These are phyloP conservation scores for Medicago ruthenica DNA, from an alignment of 306 rosid genomes.

Conservation along the genomic window DNA sequence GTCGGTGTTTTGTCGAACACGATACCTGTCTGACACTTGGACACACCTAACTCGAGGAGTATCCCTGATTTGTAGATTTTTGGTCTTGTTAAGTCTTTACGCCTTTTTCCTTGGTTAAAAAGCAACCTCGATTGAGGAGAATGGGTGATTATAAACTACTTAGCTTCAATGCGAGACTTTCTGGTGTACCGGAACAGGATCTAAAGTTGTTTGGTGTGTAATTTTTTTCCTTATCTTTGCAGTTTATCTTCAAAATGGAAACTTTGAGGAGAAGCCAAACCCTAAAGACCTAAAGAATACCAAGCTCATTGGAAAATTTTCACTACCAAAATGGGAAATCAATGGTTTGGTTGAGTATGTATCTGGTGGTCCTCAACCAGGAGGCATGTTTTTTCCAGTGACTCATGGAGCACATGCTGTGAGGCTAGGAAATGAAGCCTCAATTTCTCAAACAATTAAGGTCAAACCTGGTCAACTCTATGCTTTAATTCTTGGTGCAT, in stretches of 20 bases:
- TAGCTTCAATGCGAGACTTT: neutral
- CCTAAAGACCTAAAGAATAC: conserved; percentile 63
- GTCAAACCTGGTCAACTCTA: conserved; percentile 68
- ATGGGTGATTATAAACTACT: neutral
- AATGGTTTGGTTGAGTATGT: conserved; percentile 89
- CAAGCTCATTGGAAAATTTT: conserved; percentile 65
- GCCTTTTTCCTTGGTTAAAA: neutral
- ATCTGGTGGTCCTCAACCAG: conserved; percentile 89
- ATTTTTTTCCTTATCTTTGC: neutral
- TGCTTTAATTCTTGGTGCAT: conserved; percentile 87
- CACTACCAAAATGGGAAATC: conserved; percentile 88
- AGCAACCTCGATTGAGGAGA: neutral
- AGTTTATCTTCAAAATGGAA: conserved; percentile 83
- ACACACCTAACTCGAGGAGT: too few relatives aligned
- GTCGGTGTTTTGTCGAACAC: too few relatives aligned
- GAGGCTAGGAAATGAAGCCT: conserved; percentile 92
- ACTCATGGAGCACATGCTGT: conserved; percentile 91
- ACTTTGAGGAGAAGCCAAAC: conserved; percentile 81
- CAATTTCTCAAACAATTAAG: conserved; percentile 78
- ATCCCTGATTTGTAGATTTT: too few relatives aligned
- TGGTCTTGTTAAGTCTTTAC: neutral
- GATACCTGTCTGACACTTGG: too few relatives aligned
- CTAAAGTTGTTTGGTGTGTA: neutral
- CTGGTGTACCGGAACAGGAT: neutral
- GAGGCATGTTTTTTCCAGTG: conserved; percentile 87